Evolutionary conservation across 495 filamentous ascomycete species (phyloP).

Genomic region (Filosporella fistucella): DNA sequence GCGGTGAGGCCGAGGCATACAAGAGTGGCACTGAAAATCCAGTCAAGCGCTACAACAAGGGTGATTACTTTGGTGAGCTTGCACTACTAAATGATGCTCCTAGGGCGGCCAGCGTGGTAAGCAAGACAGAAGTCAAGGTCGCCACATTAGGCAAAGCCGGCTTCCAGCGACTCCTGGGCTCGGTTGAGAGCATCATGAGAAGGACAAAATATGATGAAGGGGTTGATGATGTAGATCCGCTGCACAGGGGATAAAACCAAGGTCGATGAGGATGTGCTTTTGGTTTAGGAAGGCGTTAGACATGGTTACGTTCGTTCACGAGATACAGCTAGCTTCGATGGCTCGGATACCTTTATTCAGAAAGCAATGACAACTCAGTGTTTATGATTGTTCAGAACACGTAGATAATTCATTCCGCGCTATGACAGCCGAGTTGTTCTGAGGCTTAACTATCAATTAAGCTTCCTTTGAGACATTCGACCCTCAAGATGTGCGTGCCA

Average conservation of each 20-base stretch:
- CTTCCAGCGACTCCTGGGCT: constrained; percentile 88
- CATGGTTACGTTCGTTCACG: constrained; percentile 23
- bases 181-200: constrained; percentile 93
- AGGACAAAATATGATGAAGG: constrained; percentile 55
- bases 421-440: too few relatives aligned
- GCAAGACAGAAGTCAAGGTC: constrained; percentile 84
- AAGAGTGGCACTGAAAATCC: constrained; percentile 59
- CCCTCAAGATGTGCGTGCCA: too few relatives aligned
- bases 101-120: constrained; percentile 84
- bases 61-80: constrained; percentile 95
- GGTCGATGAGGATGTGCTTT: not conserved
- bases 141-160: constrained; percentile 88
- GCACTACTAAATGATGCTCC: constrained; percentile 91
- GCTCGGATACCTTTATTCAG: constrained; percentile 24
- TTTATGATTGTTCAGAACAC: too few relatives aligned
- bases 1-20: constrained; percentile 81
- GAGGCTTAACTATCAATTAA: too few relatives aligned
- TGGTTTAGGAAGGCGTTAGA: constrained; percentile 18
- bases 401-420: too few relatives aligned
- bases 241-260: constrained; percentile 34
- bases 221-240: constrained; percentile 48
- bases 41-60: constrained; percentile 78
- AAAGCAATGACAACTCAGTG: too few relatives aligned
- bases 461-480: too few relatives aligned
- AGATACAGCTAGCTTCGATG: constrained; percentile 18